These are phyloP conservation scores for Cicer chorassanicum DNA, from an alignment of 306 rosid species.

Conservation along the genomic window DNA sequence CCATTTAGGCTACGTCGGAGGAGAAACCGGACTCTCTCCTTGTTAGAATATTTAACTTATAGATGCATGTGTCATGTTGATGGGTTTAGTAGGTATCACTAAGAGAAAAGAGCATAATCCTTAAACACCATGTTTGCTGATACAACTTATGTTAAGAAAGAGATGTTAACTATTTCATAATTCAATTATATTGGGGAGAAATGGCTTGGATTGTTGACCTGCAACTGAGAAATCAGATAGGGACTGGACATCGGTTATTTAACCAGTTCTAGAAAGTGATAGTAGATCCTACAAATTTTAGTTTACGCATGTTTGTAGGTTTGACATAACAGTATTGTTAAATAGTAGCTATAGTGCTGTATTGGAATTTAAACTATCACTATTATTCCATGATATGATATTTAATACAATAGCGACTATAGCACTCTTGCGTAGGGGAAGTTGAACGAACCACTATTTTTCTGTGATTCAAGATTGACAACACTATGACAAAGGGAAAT, in stretches of 20 bases:
- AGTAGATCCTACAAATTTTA: background rate
- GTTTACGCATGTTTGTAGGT: constrained; percentile 14
- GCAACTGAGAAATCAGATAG: background rate
- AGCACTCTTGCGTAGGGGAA: too few relatives aligned
- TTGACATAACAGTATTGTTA: background rate
- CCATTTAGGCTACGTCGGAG: background rate
- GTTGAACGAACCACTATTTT: too few relatives aligned
- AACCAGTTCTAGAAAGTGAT: constrained; percentile 8
- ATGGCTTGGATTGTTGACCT: background rate
- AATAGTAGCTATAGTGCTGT: too few relatives aligned
- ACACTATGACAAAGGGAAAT: background rate
- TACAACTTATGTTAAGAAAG: background rate
- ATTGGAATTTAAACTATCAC: too few relatives aligned
- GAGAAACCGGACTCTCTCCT: background rate
- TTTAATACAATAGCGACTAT: too few relatives aligned
- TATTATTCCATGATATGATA: too few relatives aligned
- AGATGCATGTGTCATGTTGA: background rate
- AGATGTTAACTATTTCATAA: constrained; percentile 16
- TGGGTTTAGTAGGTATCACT: constrained; percentile 2
- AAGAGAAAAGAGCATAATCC: background rate
- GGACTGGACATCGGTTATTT: background rate
- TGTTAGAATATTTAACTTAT: background rate
- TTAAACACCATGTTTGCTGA: background rate
- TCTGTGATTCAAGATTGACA: too few relatives aligned
- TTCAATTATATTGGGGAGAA: background rate